Evolutionary conservation across 768 basidiomycete genomes (phyloP), one percentile per base, ranked within the genome.

Genomic region (Plicaturopsis crispa): DNA sequence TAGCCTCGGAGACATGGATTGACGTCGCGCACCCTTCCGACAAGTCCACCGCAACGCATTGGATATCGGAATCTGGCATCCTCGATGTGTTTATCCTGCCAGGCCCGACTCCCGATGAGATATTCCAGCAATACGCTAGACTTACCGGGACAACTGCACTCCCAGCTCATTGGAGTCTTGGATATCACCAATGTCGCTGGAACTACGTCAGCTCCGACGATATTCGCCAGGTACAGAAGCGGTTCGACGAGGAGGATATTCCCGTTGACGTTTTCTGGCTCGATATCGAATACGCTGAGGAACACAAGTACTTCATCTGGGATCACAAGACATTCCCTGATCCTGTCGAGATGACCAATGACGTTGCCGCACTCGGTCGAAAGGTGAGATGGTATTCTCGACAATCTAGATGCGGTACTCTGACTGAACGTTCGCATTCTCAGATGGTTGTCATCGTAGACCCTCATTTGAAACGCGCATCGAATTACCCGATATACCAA

Each of bases 361-460:
- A 88, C 36, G 86, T 99, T 4, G 87, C 84, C 33, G 84, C 78
- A 13, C 62, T 75, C 35, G 89, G 79, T 22, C 77, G 94, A 42
- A 94, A 93, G 79, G 92, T 89, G 30, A 30, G 33, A 21, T 24
- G 33, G 19, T 19, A 24, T 19, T 18, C 6, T 32, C 28, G 16
- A 12, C n/a, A 26, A 1, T 12, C 13, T 35, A n/a, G 36, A 34
- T 24, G 35, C 37, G 19, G n/a, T 35, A 14, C 24, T 38, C 34
- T 42, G n/a, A 47, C 35, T 43, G 18, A 17, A 36, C 14, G 28
- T 33, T 31, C n/a, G 14, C 26, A 28, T 28, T 31, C 10, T 7
- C 49, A 97, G 90, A 96, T 99, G 87, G 93, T 99, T 22, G 84
- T 93, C 23, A 99, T 99, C 51, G 65, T 99, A 33, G 96, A 99